Percentiles rank a stretch among this genome's conserved stretches.
Conservation (phyloP, 345 rosid species). For the Bretschneidera sinensis region DNA sequence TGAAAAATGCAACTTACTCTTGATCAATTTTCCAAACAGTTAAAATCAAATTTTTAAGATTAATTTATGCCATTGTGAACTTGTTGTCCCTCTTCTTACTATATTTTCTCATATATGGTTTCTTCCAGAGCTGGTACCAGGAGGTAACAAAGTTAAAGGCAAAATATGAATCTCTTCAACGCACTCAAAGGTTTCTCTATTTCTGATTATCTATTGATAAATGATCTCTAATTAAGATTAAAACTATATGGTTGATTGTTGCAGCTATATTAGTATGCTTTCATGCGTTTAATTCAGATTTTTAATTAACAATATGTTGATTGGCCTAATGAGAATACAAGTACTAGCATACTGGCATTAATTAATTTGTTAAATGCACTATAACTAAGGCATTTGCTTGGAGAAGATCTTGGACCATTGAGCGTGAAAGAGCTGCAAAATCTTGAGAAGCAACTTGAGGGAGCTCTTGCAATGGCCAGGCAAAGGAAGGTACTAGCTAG, state of each 20-base stretch:
- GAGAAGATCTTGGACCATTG: conserved; percentile 80
- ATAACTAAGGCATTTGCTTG: conserved; percentile 65
- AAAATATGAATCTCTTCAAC: conserved; percentile 73
- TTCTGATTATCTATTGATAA: background rate
- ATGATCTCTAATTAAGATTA: too few relatives aligned
- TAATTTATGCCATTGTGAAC: too few relatives aligned
- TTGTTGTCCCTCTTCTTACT: background rate
- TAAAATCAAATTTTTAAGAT: too few relatives aligned
- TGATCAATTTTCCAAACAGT: too few relatives aligned
- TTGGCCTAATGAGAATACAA: background rate
- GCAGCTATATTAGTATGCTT: background rate
- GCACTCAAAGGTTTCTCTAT: conserved; percentile 58
- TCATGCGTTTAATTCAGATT: too few relatives aligned
- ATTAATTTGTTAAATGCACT: too few relatives aligned
- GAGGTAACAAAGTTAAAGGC: conserved; percentile 71
- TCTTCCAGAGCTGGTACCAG: conserved; percentile 66
- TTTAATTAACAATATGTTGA: background rate
- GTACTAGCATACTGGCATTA: too few relatives aligned
- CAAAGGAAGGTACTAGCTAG: conserved; percentile 92
- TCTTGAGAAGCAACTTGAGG: conserved; percentile 82
- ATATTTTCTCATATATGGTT: background rate
- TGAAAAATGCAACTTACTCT: too few relatives aligned
- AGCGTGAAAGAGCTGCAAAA: conserved; percentile 64
- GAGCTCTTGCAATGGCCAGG: conserved; percentile 65
- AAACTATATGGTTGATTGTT: background rate